Evolutionary conservation across 345 rosid species (phyloP), one percentile per base, ranked within the genome.

Genomic region (Salix koriyanagi): DNA sequence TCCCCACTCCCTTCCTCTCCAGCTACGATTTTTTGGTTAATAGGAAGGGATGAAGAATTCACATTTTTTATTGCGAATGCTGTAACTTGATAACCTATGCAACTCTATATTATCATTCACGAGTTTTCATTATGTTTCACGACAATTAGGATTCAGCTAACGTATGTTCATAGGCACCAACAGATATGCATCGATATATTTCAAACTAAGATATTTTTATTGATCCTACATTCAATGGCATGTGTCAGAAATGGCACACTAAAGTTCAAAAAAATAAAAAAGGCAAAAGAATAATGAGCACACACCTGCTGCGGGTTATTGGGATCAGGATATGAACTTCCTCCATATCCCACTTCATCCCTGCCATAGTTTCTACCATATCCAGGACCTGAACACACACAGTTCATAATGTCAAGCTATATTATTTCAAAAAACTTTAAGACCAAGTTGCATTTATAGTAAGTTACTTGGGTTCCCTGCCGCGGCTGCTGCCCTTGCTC

Each of bases 291-390:
- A 21, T 4, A 34, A 23, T 0, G 64, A 32, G 71, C 15, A 44
- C 46, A 64, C 74, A 92, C 94, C 93, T 84, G 85, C 36, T 84
- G 94, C 80, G 81, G 72, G 67, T 76, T 81, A 6, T 83, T 84
- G 21, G 86, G 80, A 71, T 84, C 86, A n/a, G 75, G 68, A 64
- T 83, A 82, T 4, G 75, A 75, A 58, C 46, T 84, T 44, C 76
- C 84, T 67, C 89, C 84, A 83, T 71, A 82, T 13, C 72, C 81
- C 36, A 79, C 58, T 73, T 84, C 90, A 15, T 73, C 67, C 78
- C 82, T 81, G 79, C 85, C 87, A 78, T 83, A 88, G 87, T 71
- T 80, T 79, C 79, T 79, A 79, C 83, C 85, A 58, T 76, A 80
- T 74, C 79, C 85, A 78, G 84, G 76, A 79, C 79, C 97, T 83